Base-by-base conservation (phyloP, 768 basidiomycete genomes). In the Pulveroboletus sp. region DNA sequence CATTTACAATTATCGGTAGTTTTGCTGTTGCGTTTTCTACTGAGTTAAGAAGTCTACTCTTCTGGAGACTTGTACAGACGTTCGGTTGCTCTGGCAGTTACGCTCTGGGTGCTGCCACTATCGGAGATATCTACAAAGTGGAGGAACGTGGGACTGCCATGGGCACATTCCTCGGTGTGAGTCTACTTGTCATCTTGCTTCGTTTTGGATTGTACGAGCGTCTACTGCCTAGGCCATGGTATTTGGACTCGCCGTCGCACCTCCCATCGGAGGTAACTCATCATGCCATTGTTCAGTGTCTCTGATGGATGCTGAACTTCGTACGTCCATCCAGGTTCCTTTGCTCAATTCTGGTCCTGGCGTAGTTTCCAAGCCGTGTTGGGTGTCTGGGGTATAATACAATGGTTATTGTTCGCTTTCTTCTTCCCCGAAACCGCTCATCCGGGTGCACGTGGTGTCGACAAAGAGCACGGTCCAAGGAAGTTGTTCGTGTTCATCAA, bases 351-450 rank as follows among this genome's bases (percentile, higher is more conserved):
- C 54, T 74, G 73, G 32, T 86, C 85, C 0, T 89, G 86, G 85
- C 75, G 86, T 0, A 53, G 72, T 4, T 77, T 84, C 63, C 84
- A 88, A 59, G 59, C 66, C 7, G 57, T 58, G 0, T 50, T 87
- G 1, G 76, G 75, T 3, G 35, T 71, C 0, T 62, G 69, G 36
- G 77, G 75, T 2, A 33, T 77, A 0, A 11, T 73, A 1, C 67
- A 71, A 2, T 69, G 79, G 33, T 7, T 74, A 5, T 51, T 69
- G 6, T 69, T 85, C 32, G 43, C 61, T 2, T 38, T 75, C 4
- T 73, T 73, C 44, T 73, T 85, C n/a, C 85, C 84, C 0, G 86
- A 88, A 57, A 87, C 85, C 2, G 78, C 76, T 43, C 81, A 83
- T 56, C 84, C 84, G 1, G 76, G 80, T 7, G 59, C 74, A 1